Evolutionary conservation across 2,329 filamentous ascomycete genomes (phyloP).

Genomic region (Microsporum canis): DNA sequence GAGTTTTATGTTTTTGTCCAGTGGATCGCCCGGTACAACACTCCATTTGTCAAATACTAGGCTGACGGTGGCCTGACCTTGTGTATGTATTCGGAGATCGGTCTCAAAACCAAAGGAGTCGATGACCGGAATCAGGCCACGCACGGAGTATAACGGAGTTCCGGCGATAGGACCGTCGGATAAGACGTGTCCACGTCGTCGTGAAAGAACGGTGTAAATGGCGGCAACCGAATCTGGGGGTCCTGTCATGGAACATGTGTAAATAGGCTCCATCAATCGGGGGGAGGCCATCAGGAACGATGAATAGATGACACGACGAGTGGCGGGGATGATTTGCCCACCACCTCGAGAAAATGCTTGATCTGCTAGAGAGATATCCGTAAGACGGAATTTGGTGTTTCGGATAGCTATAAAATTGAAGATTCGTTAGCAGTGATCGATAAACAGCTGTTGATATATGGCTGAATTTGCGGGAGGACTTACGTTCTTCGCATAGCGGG

Average conservation of each 20-base stretch:
- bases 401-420: constrained; percentile 56
- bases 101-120: constrained; percentile 98
- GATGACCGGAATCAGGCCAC: constrained; percentile 85
- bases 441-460: constrained; percentile 8
- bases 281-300: constrained; percentile 96
- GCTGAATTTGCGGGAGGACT: constrained; percentile 31
- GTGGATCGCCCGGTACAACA: constrained; percentile 87
- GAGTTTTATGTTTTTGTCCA: constrained; percentile 75
- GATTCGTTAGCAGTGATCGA: constrained; percentile 4
- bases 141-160: constrained; percentile 84
- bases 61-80: constrained; percentile 80
- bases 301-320: constrained; percentile 83
- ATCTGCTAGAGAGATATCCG: constrained; percentile 71
- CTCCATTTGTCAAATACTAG: constrained; percentile 94
- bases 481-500: constrained; percentile 92
- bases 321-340: constrained; percentile 93
- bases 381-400: constrained; percentile 95
- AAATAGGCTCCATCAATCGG: constrained; percentile 91
- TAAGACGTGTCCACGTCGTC: constrained; percentile 81
- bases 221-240: constrained; percentile 79
- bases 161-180: constrained; percentile 90
- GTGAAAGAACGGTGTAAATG: constrained; percentile 82
- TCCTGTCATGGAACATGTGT: constrained; percentile 83
- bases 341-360: constrained; percentile 92
- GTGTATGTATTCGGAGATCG: constrained; percentile 88